Base-by-base conservation (phyloP, 106 monocot genomes). In the Narthecium ossifragum region DNA sequence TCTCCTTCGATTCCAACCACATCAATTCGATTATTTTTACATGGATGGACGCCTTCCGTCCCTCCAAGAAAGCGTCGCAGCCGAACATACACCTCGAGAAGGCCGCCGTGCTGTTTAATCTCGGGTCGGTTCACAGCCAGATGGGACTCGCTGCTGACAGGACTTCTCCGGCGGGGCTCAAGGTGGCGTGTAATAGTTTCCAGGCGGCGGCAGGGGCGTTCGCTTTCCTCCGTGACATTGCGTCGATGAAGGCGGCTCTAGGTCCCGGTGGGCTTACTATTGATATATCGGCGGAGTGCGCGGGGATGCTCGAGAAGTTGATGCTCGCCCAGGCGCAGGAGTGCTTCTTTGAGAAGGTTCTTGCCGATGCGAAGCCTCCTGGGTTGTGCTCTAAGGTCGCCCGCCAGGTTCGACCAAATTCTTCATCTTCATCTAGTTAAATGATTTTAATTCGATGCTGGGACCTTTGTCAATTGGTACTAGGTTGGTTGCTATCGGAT, bases 291-390 rank as follows among this genome's bases (percentile, higher is more conserved):
- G 52, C 66, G 0, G 80, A 85, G 73, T 70, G 74, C 36, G 81
- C 85, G 29, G 77, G 67, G 31, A 86, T 86, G 85, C 70, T 81
- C 27, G 85, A 86, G 71, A 66, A 60, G 50, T 52, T 86, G 4
- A 86, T 86, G 81, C 85, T 86, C 10, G 85, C 78, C 23, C 85
- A 86, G 71, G 81, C 85, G 24, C 85, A 86, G 64, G 85, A 86
- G 59, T 86, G 85, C 59, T 86, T 81, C 55, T 81, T 86, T 51
- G 81, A 81, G 77, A 81, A 75, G 81, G 81, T 68, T 8, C 63
- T 86, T 15, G 67, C 31, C 3, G 79, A 75, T 45, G 84, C 28
- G 3, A 79, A 76, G 57, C 79, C 71, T 7, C 75, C 79, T 0
- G 65, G 46, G 31, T 54, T 84, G 26, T 79, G 79, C 65, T 73